Evolutionary conservation across 352 stramenopile species (phyloP), one percentile per base, ranked within the genome.

Genomic region (Hyphochytrium catenoides): DNA sequence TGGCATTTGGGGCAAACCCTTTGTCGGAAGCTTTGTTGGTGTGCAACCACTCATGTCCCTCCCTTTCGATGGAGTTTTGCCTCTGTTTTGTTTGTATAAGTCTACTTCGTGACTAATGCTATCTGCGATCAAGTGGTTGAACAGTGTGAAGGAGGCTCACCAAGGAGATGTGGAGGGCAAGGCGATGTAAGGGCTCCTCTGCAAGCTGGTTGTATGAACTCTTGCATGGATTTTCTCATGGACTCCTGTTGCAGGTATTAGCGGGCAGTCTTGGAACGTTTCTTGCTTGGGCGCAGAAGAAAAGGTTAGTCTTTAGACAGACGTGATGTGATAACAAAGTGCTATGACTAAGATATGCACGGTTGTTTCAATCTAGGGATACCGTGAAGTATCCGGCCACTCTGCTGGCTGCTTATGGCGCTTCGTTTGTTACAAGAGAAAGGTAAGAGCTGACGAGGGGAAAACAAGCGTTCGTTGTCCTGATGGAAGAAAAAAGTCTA

Each of bases 101-200:
- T 26, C 20, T 22, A 17, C 5, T n/a, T 3, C 3, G 9, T 25
- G 29, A 41, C 34, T 44, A 12, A 11, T 20, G 3, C 23, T 9
- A n/a, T 41, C 8, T 2, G 39, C 18, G 19, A 17, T 25, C n/a
- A 26, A 71, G 66, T 53, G 8, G 23, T 84, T 15, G 49, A 51
- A n/a, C 72, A 62, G 31, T 46, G 58, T 20, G 54, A 71, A 22
- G 65, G 65, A 31, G 67, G 72, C 3, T 74, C 61, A n/a, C 62
- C 72, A 11, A 56, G 78, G 14, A 66, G 79, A 1, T 93, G 75
- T 33, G 79, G 79, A 21, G 79, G 79, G 14, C 70, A 93, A 50
- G 79, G 79, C 40, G 79, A 93, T 44, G 67, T 93, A 55, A 23
- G n/a, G 52, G 31, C 8, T 0, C 8, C 25, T 18, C n/a, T n/a